Evolutionary conservation across 2,329 filamentous ascomycete species (phyloP).

Genomic region (Trichoderma sp.): DNA sequence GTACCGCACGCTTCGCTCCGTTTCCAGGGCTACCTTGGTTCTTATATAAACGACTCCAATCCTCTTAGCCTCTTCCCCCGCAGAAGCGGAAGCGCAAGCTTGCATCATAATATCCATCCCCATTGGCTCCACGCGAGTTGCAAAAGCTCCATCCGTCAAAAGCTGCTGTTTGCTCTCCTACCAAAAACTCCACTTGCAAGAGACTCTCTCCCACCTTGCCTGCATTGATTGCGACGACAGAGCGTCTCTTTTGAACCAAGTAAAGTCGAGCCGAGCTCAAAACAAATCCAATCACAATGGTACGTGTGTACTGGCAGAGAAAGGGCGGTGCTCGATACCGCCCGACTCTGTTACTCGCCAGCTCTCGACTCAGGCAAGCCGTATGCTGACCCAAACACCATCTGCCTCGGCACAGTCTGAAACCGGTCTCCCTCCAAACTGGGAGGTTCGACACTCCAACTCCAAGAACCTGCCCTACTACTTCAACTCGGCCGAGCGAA

Average conservation of each 20-base stretch:
- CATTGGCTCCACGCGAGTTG: constrained; percentile 10
- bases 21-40: too few species aligned
- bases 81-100: constrained; percentile 4
- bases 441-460: constrained; percentile 98
- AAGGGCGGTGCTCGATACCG: background rate
- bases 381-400: background rate
- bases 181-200: constrained; percentile 10
- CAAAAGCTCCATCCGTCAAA: constrained; percentile 10
- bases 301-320: background rate
- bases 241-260: background rate
- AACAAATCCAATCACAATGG: background rate
- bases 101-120: constrained; percentile 1
- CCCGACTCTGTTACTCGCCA: background rate
- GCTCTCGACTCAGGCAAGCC: background rate
- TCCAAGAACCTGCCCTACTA: constrained; percentile 99
- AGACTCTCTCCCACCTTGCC: constrained; percentile 4
- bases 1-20: background rate
- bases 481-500: constrained; percentile 85
- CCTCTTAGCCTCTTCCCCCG: constrained; percentile 11
- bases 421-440: constrained; percentile 79
- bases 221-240: background rate
- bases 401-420: constrained; percentile 57
- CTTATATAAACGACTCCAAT: background rate
- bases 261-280: background rate
- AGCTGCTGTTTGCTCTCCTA: background rate